Percentiles rank a stretch among this genome's conserved stretches.
Conservation (phyloP, 225 moss, liverwort and hornwort genomes). For the Bryum argenteum region DNA sequence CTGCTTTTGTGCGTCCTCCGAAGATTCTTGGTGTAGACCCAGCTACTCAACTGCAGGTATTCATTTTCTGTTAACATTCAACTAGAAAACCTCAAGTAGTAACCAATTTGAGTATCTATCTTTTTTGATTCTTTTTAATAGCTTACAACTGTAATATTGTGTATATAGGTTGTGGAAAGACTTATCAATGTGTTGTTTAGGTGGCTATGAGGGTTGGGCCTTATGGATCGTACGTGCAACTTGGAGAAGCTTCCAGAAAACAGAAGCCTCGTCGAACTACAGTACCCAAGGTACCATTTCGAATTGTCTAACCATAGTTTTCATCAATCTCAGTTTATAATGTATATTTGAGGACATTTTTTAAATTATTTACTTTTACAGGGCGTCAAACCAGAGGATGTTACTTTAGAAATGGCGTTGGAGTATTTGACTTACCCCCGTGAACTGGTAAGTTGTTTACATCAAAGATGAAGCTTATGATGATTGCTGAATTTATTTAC, state of each 20-base stretch:
- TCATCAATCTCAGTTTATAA: not conserved
- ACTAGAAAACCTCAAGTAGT: too few species aligned
- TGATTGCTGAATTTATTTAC: not conserved
- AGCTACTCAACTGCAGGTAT: slow-evolving; percentile 45
- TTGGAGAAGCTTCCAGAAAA: slow-evolving; percentile 74
- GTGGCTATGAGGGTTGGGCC: slow-evolving; percentile 76
- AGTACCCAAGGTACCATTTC: slow-evolving; percentile 69
- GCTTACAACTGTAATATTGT: too few species aligned
- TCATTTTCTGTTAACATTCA: not conserved
- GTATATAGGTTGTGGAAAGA: not conserved
- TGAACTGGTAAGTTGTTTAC: slow-evolving; percentile 45
- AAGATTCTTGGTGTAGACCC: slow-evolving; percentile 79
- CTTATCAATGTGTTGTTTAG: slow-evolving; percentile 36
- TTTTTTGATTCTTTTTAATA: too few species aligned
- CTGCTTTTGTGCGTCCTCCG: slow-evolving; percentile 38
- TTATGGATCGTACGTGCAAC: slow-evolving; percentile 89
- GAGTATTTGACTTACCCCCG: slow-evolving; percentile 62
- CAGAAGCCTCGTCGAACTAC: slow-evolving; percentile 82
- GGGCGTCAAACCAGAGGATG: slow-evolving; percentile 53
- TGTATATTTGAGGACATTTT: not conserved
- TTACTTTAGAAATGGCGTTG: slow-evolving; percentile 50
- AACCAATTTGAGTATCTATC: too few species aligned
- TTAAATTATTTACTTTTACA: slow-evolving; percentile 21
- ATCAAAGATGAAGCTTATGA: not conserved
- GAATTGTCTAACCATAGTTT: not conserved